Conservation (phyloP, 2,329 filamentous ascomycete species). For the Botrytis porri region DNA sequence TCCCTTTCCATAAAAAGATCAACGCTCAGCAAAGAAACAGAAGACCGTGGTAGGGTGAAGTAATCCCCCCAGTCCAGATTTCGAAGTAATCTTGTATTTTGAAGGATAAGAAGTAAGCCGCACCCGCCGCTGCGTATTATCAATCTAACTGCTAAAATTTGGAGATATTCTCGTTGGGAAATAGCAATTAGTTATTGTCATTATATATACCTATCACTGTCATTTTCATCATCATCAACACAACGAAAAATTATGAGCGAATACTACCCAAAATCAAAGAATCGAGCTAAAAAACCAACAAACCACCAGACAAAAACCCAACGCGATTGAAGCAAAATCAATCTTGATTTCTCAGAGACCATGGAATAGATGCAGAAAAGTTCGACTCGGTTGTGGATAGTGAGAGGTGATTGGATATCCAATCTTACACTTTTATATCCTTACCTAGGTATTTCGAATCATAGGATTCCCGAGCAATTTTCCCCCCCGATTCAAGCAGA, state of each 20-base stretch:
- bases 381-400: too few species aligned
- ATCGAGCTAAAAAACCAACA: not conserved
- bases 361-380: too few species aligned
- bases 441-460: not conserved
- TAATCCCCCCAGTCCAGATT: too few species aligned
- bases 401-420: fast-evolving
- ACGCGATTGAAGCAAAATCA: fast-evolving
- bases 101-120: not conserved
- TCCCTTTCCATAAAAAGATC: too few species aligned
- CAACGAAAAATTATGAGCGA: not conserved
- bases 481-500: fast-evolving
- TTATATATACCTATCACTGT: not conserved
- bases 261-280: too few species aligned
- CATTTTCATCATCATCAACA: not conserved
- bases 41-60: too few species aligned
- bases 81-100: too few species aligned
- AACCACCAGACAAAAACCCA: fast-evolving
- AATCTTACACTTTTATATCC: not conserved
- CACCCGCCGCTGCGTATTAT: too few species aligned
- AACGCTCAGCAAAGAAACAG: too few species aligned
- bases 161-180: not conserved
- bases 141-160: fast-evolving
- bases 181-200: not conserved
- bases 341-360: not conserved
- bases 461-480: not conserved